Percentiles rank a stretch among this genome's conserved stretches.
Conservation (phyloP, 2,329 filamentous ascomycete species). For the Rutstroemia sp. region DNA sequence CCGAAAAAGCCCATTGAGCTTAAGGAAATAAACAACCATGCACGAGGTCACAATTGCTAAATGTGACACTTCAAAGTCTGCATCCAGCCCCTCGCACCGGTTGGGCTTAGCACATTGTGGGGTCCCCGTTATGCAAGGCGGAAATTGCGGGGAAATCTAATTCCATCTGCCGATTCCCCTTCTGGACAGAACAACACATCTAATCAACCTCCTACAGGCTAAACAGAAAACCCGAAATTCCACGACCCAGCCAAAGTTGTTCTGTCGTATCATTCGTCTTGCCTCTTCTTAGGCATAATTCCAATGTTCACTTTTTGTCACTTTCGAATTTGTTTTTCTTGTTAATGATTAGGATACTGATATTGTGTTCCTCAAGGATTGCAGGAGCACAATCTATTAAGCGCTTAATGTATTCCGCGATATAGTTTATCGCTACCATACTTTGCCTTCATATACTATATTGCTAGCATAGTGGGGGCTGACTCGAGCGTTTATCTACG, state of each 20-base stretch:
- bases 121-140: neutral
- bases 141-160: slow-evolving; percentile 15
- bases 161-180: slow-evolving; percentile 14
- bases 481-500: no score
- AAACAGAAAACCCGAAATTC: slow-evolving; percentile 5
- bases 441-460: no score
- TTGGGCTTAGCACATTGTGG: slow-evolving; percentile 1
- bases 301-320: neutral
- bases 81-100: neutral
- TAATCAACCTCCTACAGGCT: slow-evolving; percentile 13
- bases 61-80: neutral
- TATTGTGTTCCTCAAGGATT: no score
- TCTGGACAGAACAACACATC: neutral
- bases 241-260: neutral
- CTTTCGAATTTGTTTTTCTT: neutral
- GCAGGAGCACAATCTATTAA: no score
- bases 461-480: no score
- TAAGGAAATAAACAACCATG: neutral
- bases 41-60: neutral
- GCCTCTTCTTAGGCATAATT: neutral
- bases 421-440: no score
- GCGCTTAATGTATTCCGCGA: no score
- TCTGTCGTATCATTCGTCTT: neutral
- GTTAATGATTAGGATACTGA: neutral
- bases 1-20: slow-evolving; percentile 1